Evolutionary conservation across 169 alveolate species (phyloP).

Genomic region (Besnoitia besnoiti): DNA sequence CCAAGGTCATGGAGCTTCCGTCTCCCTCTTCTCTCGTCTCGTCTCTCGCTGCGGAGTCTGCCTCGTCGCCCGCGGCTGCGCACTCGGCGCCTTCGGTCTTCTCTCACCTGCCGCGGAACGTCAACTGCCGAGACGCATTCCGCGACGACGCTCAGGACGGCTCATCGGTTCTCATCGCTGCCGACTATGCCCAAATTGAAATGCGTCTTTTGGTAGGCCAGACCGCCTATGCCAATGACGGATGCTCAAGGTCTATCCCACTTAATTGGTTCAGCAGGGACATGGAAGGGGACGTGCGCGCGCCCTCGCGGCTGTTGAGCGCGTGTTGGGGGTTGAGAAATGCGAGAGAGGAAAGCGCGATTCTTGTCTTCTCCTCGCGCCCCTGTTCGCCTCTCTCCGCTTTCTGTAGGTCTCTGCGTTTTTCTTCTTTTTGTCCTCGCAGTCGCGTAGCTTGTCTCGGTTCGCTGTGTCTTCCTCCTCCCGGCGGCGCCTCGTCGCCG

Average conservation of each 20-base stretch:
- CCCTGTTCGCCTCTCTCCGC: neutral
- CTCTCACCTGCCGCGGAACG: neutral
- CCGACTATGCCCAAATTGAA: conserved; percentile 63
- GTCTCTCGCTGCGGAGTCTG: neutral
- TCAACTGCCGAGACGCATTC: conserved; percentile 67
- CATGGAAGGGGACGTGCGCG: too few relatives aligned
- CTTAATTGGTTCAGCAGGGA: too few relatives aligned
- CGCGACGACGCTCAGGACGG: conserved; percentile 21
- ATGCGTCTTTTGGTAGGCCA: conserved; percentile 61
- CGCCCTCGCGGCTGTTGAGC: too few relatives aligned
- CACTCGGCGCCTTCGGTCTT: neutral
- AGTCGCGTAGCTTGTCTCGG: too few relatives aligned
- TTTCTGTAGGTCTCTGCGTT: neutral
- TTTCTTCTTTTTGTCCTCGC: too few relatives aligned
- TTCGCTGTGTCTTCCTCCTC: too few relatives aligned
- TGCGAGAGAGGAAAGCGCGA: too few relatives aligned
- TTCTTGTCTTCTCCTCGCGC: too few relatives aligned
- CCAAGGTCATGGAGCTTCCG: conserved; percentile 9
- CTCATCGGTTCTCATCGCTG: conserved; percentile 50
- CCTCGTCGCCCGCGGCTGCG: neutral
- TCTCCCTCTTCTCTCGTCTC: neutral
- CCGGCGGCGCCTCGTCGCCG: too few relatives aligned
- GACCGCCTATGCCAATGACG: too few relatives aligned
- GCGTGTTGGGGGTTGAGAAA: too few relatives aligned
- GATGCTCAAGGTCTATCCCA: too few relatives aligned